Percentiles rank a stretch among this genome's conserved stretches.
phyloP scores from a whole-genome alignment of 2,329 filamentous ascomycete genomes.

The Sclerotinia subarctica region DNA sequence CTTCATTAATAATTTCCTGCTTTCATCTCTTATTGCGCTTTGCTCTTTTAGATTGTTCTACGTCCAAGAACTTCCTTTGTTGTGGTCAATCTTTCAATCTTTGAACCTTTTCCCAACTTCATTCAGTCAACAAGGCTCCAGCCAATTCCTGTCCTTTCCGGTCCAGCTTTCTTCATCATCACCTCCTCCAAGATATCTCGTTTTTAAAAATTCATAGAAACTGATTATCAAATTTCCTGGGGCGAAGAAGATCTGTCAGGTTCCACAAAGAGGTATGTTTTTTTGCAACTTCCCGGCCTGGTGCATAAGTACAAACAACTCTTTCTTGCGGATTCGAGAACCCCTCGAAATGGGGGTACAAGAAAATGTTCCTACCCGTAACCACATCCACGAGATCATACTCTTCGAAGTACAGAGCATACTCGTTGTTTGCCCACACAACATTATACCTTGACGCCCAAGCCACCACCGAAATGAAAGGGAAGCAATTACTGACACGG shows the following conservation, averaged over 20 bases:
- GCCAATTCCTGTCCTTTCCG: constrained; percentile 18
- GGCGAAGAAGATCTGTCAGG: constrained; percentile 13
- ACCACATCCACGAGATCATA: constrained; percentile 16
- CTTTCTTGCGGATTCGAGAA: constrained; percentile 17
- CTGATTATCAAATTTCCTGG: background rate
- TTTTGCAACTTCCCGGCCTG: constrained; percentile 6
- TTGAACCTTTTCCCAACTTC: background rate
- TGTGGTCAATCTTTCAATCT: background rate
- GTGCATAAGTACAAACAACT: constrained; percentile 18
- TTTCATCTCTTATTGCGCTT: constrained; percentile 4
- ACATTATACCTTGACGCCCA: constrained; percentile 1
- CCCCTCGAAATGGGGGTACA: constrained; percentile 14
- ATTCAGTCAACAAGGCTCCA: constrained; percentile 10
- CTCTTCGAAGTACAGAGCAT: constrained; percentile 3
- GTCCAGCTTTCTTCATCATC: background rate
- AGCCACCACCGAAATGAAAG: background rate
- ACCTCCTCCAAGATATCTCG: background rate
- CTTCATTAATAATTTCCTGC: background rate
- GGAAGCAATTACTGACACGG: constrained; percentile 13
- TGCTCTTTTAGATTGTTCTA: constrained; percentile 1
- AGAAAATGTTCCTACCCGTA: constrained; percentile 16
- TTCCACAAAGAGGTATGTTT: constrained; percentile 20
- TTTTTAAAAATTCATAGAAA: background rate
- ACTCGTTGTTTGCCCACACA: constrained; percentile 17
- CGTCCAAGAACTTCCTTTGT: constrained; percentile 15